These are phyloP conservation scores for Inonotus obliquus DNA, from an alignment of 1,284 basidiomycete species.

Conservation along the genomic window DNA sequence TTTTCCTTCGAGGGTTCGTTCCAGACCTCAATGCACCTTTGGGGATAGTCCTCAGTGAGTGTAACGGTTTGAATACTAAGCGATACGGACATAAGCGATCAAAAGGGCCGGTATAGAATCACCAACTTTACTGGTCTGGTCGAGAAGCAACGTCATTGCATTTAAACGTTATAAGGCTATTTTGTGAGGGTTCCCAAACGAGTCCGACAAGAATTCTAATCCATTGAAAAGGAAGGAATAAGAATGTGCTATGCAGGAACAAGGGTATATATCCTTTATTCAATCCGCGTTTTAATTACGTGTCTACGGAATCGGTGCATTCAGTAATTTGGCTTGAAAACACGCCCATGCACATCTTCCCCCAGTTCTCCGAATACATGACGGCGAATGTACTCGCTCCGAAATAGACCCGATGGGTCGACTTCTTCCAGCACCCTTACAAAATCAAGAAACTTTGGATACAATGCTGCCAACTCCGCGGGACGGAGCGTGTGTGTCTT, in stretches of 20 bases:
- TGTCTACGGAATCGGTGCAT: neutral
- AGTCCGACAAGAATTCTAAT: neutral
- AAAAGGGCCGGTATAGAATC: neutral
- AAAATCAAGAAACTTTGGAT: slow-evolving; percentile 86
- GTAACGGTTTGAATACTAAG: neutral
- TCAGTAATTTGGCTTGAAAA: slow-evolving; percentile 44
- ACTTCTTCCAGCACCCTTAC: slow-evolving; percentile 61
- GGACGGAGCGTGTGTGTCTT: slow-evolving; percentile 84
- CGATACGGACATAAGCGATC: slow-evolving; percentile 1
- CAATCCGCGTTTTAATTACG: neutral
- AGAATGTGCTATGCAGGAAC: neutral
- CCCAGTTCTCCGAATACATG: slow-evolving; percentile 60
- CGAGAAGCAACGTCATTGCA: neutral
- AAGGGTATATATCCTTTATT: neutral
- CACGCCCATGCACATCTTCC: slow-evolving; percentile 41
- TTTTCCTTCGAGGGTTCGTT: neutral
- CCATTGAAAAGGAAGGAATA: neutral
- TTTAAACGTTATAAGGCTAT: neutral
- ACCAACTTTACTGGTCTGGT: neutral
- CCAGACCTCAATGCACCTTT: neutral
- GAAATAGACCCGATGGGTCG: slow-evolving; percentile 81
- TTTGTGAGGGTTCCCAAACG: neutral
- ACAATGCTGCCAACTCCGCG: slow-evolving; percentile 60
- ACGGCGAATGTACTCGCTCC: slow-evolving; percentile 73
- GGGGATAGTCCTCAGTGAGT: neutral